These are phyloP conservation scores for Xylaria polymorpha DNA, from an alignment of 2,329 filamentous ascomycete species.

Conservation along the genomic window DNA sequence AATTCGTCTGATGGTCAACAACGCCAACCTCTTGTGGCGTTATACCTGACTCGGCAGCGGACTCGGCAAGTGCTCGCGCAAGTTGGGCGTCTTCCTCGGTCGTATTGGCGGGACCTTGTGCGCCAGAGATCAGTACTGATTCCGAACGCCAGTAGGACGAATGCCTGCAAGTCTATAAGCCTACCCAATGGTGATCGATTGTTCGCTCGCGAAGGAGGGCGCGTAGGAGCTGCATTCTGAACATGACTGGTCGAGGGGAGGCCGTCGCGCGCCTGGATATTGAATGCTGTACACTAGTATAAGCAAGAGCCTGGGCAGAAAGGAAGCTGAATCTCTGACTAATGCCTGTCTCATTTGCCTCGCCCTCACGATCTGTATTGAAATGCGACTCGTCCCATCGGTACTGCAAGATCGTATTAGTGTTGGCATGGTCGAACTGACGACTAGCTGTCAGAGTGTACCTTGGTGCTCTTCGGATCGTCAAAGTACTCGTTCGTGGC, in stretches of 20 bases:
- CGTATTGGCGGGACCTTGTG: conserved; percentile 54
- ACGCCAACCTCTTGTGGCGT: conserved; percentile 64
- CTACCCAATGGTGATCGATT: conserved; percentile 67
- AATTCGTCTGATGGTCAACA: conserved; percentile 53
- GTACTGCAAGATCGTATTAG: conserved; percentile 53
- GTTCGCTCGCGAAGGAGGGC: conserved; percentile 71
- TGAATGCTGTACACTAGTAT: conserved; percentile 59
- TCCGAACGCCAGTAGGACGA: conserved; percentile 39
- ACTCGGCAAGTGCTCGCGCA: conserved; percentile 66
- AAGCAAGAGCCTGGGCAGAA: conserved; percentile 9
- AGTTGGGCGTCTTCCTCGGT: conserved; percentile 67
- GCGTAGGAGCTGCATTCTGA: conserved; percentile 62
- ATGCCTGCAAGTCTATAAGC: conserved; percentile 62
- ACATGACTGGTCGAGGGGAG: conserved; percentile 55
- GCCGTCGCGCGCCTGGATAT: conserved; percentile 65
- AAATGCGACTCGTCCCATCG: conserved; percentile 68
- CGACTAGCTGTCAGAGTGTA: conserved; percentile 38
- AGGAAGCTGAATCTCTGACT: conserved; percentile 52
- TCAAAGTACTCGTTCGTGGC: conserved; percentile 67
- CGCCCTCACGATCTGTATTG: conserved; percentile 63
- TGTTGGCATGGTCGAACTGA: background rate
- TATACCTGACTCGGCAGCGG: conserved; percentile 64
- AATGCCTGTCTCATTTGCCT: conserved; percentile 56
- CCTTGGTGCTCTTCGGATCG: conserved; percentile 55
- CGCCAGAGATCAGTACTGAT: conserved; percentile 44